A percentile compares a stretch with the other conserved stretches of the same genome.
Conservation (phyloP, 140 eudicot species). For the Oenanthe javanica region DNA sequence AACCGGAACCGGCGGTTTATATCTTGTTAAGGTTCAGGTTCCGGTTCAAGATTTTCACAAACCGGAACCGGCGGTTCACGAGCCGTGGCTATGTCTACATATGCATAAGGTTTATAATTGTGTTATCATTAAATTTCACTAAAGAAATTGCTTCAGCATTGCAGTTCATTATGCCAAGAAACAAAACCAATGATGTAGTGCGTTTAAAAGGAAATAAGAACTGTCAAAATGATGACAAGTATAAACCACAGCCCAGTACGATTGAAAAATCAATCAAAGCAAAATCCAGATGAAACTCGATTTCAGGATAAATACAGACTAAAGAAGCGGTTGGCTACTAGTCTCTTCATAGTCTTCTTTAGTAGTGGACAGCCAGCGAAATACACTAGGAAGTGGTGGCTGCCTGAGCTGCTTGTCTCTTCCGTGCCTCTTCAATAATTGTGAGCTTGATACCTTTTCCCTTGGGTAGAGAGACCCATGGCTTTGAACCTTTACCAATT, state of each 20-base stretch:
- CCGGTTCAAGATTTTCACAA: no score
- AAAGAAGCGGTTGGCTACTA: background rate
- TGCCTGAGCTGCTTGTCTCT: conserved; percentile 32
- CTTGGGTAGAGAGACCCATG: conserved; percentile 53
- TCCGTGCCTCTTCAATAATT: conserved; percentile 50
- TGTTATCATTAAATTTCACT: no score
- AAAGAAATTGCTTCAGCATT: no score
- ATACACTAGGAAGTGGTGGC: conserved; percentile 14
- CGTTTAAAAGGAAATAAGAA: background rate
- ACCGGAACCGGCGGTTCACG: no score
- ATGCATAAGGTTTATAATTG: no score
- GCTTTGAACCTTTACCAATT: conserved; percentile 54
- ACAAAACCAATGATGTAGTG: no score
- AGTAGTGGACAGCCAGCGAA: background rate
- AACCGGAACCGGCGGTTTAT: no score
- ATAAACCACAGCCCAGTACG: background rate
- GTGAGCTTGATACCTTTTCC: conserved; percentile 52
- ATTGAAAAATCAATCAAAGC: background rate
- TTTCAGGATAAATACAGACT: background rate
- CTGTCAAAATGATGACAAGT: no score
- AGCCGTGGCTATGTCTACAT: no score
- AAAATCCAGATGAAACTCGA: background rate
- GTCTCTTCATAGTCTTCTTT: background rate
- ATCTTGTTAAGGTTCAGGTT: no score
- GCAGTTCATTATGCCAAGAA: no score